Evolutionary conservation across 805 yeast genomes (phyloP), one percentile per base, ranked within the genome.

Genomic region (Cyberlindnera meyerae): DNA sequence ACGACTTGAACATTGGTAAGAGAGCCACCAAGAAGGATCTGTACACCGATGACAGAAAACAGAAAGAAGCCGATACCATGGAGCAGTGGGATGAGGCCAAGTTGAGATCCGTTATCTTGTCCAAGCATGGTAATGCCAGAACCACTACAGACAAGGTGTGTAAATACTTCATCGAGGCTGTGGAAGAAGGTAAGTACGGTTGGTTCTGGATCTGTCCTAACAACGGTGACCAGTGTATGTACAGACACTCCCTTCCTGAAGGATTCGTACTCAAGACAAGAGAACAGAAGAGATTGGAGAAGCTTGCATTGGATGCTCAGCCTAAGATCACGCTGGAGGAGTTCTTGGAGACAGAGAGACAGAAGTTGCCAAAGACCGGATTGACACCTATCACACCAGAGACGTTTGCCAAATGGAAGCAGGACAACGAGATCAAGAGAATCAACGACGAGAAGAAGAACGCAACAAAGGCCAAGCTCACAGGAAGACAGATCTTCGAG

Each of bases 191-290:
- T 40, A 90, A 90, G 58, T 93, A 93, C 59, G 98, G 98, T 56
- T 93, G 98, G 98, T 89, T 93, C 64, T 93, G 98, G 98, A 71
- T 74, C 15, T 93, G 98, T 68, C 98, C 98, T 18, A 86, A 86
- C 51, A 89, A 90, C 27, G 97, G 96, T 48, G 77, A 82, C 43
- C 82, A 77, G 43, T 93, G 99, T 75, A 90, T 82, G 69, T 93
- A 93, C 68, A 80, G 77, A 62, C 99, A 93, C 63, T 83, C 97
- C 8, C 71, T 93, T 55, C 99, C 99, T 27, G 89, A 94, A 31
- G 99, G 98, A 1, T 94, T 88, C 62, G 94, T 86, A 40, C 75
- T 93, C 65, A 93, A 93, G 71, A 94, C 98, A 25, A 90, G 89
- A 64, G 98, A 93, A 59, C 96, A 93, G 61, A 82, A 85, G 71